Conservation (phyloP, 164 flowering plant species). For the Aristolochia fimbriata region DNA sequence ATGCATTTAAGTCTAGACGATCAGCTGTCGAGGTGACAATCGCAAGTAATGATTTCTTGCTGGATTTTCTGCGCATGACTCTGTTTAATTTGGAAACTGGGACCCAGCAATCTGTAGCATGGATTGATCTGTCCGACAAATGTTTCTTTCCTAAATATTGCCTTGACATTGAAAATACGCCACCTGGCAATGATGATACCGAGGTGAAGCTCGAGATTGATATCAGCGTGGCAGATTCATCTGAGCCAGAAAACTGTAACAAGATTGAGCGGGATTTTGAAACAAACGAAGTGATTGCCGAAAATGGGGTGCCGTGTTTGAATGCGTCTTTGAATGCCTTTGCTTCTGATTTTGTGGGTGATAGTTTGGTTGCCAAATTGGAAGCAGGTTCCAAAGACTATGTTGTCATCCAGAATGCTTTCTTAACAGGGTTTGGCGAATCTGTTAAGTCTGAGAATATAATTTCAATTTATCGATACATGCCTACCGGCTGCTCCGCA, state of each 20-base stretch:
- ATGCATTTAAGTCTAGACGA: constrained; percentile 10
- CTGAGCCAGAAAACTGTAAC: neutral
- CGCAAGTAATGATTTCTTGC: neutral
- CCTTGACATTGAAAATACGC: constrained; percentile 1
- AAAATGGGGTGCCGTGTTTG: constrained; percentile 2
- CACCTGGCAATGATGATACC: neutral
- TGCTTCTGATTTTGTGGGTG: constrained; percentile 1
- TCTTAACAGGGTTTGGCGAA: constrained; percentile 6
- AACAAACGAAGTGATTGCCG: constrained; percentile 8
- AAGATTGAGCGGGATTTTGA: neutral
- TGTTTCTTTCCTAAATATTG: constrained; percentile 13
- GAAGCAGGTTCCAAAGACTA: constrained; percentile 7
- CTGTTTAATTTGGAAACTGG: constrained; percentile 11
- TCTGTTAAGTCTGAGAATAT: constrained; percentile 4
- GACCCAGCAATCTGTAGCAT: constrained; percentile 13
- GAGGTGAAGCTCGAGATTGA: constrained; percentile 10
- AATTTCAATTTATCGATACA: constrained; percentile 11
- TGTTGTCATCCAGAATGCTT: constrained; percentile 4
- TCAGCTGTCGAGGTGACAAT: constrained; percentile 10
- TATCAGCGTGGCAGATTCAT: neutral
- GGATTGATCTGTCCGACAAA: constrained; percentile 17
- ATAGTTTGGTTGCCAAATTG: constrained; percentile 4
- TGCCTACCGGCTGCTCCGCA: constrained; percentile 7
- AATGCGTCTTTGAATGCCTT: neutral
- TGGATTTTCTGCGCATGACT: constrained; percentile 17